phyloP scores from a whole-genome alignment of 108 stramenopile genomes.

The Cyclotella cryptica region DNA sequence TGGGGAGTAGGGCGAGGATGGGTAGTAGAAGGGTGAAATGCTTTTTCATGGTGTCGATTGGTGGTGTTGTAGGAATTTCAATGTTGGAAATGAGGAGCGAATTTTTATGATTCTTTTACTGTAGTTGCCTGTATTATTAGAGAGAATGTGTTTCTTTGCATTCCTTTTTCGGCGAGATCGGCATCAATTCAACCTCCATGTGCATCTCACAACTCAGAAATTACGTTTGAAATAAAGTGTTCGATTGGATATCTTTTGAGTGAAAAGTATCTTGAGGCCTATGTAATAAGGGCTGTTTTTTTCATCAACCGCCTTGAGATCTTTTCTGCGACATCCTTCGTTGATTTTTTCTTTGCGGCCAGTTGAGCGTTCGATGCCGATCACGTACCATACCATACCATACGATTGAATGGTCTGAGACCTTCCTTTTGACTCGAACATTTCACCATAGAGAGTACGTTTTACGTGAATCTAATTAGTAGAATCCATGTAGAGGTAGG shows the following conservation, averaged over 20 bases:
- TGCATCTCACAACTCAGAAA: neutral
- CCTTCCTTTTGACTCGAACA: no score
- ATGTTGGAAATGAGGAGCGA: neutral
- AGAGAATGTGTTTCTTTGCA: neutral
- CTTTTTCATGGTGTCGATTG: neutral
- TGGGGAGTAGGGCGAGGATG: neutral
- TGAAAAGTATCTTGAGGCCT: no score
- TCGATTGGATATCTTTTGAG: neutral
- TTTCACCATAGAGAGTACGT: no score
- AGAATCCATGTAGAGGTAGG: no score
- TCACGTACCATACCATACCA: no score
- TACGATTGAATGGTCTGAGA: no score
- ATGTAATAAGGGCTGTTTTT: no score
- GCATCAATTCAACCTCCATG: neutral
- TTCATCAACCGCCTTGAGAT: no score
- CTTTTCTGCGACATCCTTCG: no score
- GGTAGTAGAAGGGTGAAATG: neutral
- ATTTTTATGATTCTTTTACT: neutral
- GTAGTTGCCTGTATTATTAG: neutral
- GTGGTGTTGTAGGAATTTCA: neutral
- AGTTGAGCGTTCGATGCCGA: no score
- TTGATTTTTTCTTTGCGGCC: no score
- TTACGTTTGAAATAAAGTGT: neutral
- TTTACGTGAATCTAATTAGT: no score
- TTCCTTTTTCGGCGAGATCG: neutral